Base-by-base conservation (phyloP, 805 yeast species). In the Wickerhamiella allomyrinae region DNA sequence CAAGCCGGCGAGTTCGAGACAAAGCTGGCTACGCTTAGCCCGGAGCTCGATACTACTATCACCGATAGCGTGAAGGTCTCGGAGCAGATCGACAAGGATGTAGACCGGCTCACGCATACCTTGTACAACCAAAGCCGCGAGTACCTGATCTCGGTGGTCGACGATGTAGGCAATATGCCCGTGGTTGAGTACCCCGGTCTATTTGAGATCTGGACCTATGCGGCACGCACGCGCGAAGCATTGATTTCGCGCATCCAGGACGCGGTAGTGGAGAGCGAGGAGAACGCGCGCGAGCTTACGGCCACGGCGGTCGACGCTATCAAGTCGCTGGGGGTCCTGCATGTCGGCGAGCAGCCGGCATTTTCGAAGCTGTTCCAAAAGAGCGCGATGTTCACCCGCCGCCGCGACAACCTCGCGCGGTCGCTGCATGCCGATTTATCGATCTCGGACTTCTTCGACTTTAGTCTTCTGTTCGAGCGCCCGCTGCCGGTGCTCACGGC, bases 331-430 rank as follows among this genome's bases (percentile, higher is more conserved):
- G 97, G 95, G 0, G 66, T 70, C 38, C 63, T 62, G 3, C 70
- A 73, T n/a, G 63, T 86, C 35, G 84, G 84, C 7, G 71, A 73
- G 23, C 79, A 74, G 22, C 69, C 67, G 35, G 62, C 64, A 13
- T 66, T 68, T 59, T 50, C 49, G 17, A 61, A 61, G 45, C 71
- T 72, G 40, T 71, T 70, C 48, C 64, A 75, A 40, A 64, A 72
- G 21, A 79, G 76, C 41, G 70, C 80, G 31, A 91, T 91, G 97
- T 89, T 86, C 54, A 74, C 85, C 2, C 75, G 85, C 50, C 69
- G 70, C 44, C 72, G 69, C 31, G 95, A 91, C 53, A 58, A 69
- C 4, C 60, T 77, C 25, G 67, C 72, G 27, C 73, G 78, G 47
- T 68, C 71, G 31, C 65, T 87, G 21, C 67, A 73, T 38, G 74